A percentile compares a stretch with the other conserved stretches of the same genome.
These are phyloP conservation scores for Geotrichum citri-aurantii DNA, from an alignment of 1,139 yeast genomes.

Conservation along the genomic window DNA sequence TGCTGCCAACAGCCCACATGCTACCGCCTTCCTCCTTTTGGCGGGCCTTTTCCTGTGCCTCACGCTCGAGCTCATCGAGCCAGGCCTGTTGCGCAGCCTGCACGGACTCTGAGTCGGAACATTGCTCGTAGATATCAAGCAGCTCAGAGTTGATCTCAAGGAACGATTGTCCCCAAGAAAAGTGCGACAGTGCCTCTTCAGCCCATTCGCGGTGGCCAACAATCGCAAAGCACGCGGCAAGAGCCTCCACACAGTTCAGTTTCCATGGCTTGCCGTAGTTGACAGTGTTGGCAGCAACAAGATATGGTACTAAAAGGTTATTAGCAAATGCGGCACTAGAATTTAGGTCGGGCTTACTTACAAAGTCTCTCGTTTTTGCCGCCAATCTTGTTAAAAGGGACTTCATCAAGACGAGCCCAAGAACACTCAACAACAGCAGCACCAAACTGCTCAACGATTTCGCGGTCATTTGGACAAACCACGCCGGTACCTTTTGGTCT, in stretches of 20 bases:
- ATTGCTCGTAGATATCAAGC: constrained; percentile 63
- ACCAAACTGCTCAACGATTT: constrained; percentile 71
- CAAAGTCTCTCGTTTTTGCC: constrained; percentile 75
- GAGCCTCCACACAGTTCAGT: constrained; percentile 91
- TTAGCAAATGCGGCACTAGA: background rate
- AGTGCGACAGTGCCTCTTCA: constrained; percentile 60
- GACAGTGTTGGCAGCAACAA: constrained; percentile 95
- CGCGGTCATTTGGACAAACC: constrained; percentile 83
- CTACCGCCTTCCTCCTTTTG: constrained; percentile 50
- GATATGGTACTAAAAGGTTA: constrained; percentile 54
- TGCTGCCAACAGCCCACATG: constrained; percentile 75
- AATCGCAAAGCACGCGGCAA: constrained; percentile 95
- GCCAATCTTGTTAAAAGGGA: constrained; percentile 90
- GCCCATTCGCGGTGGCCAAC: constrained; percentile 94
- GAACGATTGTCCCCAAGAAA: constrained; percentile 90
- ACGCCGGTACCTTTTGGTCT: constrained; percentile 82
- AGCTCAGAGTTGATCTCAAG: constrained; percentile 77
- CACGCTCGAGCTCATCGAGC: constrained; percentile 63
- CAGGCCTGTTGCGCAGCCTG: constrained; percentile 69
- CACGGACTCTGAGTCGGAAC: constrained; percentile 77
- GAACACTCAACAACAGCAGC: constrained; percentile 98
- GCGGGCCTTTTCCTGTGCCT: constrained; percentile 53
- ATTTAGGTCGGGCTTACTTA: background rate
- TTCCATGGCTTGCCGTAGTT: constrained; percentile 97
- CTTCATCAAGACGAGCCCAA: constrained; percentile 94